Conservation (phyloP, 495 filamentous ascomycete genomes). For the Aspergillus cristatus region DNA sequence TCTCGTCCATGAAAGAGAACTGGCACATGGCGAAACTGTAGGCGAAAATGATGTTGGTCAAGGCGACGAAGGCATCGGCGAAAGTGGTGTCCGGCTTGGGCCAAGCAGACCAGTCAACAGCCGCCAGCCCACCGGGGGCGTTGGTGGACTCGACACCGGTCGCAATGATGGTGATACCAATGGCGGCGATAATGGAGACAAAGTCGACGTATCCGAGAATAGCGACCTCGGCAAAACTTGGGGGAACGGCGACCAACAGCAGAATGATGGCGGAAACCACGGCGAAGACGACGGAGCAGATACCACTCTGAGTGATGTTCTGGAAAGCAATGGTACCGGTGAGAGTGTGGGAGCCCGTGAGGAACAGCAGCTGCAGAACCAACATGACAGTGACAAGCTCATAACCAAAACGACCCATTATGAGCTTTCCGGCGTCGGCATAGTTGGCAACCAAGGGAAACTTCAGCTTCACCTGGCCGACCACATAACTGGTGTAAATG, state of each 20-base stretch:
- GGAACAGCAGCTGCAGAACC: slow-evolving; percentile 53
- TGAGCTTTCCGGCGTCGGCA: slow-evolving; percentile 52
- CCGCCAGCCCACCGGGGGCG: slow-evolving; percentile 18
- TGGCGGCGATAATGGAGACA: slow-evolving; percentile 52
- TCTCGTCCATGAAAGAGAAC: slow-evolving; percentile 67
- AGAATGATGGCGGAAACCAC: slow-evolving; percentile 52
- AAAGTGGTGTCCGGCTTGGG: slow-evolving; percentile 24
- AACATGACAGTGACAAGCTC: slow-evolving; percentile 54
- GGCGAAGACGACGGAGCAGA: slow-evolving; percentile 55
- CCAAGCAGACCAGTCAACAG: slow-evolving; percentile 31
- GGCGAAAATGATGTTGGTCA: slow-evolving; percentile 65
- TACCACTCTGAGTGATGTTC: slow-evolving; percentile 47
- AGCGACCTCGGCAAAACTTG: slow-evolving; percentile 43
- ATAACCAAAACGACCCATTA: slow-evolving; percentile 51
- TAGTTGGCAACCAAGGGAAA: slow-evolving; percentile 57
- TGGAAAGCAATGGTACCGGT: slow-evolving; percentile 61
- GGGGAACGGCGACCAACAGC: slow-evolving; percentile 51
- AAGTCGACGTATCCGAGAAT: slow-evolving; percentile 54
- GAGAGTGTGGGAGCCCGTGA: slow-evolving; percentile 60
- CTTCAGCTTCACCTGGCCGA: slow-evolving; percentile 60
- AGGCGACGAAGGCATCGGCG: slow-evolving; percentile 43
- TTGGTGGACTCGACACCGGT: slow-evolving; percentile 40
- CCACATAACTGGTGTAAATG: slow-evolving; percentile 60
- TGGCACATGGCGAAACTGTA: slow-evolving; percentile 54
- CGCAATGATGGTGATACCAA: slow-evolving; percentile 58